These are phyloP conservation scores for Paspalum vaginatum DNA, from an alignment of 176 grass and related monocot species.

Conservation along the genomic window DNA sequence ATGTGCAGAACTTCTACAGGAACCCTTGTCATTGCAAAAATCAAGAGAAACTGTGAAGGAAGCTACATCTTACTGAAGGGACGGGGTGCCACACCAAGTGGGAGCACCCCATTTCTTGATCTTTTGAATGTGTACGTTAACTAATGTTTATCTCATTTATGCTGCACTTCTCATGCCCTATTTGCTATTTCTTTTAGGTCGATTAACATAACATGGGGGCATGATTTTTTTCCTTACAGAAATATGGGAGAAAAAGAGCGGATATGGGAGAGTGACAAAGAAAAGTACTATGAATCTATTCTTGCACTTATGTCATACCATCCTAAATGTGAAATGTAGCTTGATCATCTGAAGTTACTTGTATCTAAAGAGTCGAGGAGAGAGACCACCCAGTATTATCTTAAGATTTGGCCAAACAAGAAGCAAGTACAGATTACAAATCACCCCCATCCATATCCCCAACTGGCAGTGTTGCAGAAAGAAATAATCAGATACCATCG, in stretches of 20 bases:
- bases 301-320: constrained; percentile 80
- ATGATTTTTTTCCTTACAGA: constrained; percentile 53
- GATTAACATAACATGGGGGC: constrained; percentile 8
- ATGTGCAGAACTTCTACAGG: constrained; percentile 74
- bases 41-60: constrained; percentile 61
- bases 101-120: constrained; percentile 78
- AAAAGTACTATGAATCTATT: constrained; percentile 83
- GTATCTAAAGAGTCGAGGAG: constrained; percentile 84
- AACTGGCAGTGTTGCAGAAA: constrained; percentile 71
- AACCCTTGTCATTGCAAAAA: constrained; percentile 77
- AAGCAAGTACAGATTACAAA: constrained; percentile 77
- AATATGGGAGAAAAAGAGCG: constrained; percentile 76
- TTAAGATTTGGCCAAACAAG: constrained; percentile 66
- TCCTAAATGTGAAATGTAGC: constrained; percentile 55
- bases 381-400: constrained; percentile 78
- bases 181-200: neutral
- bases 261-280: constrained; percentile 83
- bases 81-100: constrained; percentile 77
- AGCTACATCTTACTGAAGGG: constrained; percentile 75
- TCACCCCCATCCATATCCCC: constrained; percentile 86
- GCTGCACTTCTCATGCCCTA: neutral
- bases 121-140: constrained; percentile 67
- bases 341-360: constrained; percentile 79
- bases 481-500: constrained; percentile 87
- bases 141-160: constrained; percentile 43